These are phyloP conservation scores for Crucihimalaya himalaica DNA, from an alignment of 345 rosid genomes.

Conservation along the genomic window DNA sequence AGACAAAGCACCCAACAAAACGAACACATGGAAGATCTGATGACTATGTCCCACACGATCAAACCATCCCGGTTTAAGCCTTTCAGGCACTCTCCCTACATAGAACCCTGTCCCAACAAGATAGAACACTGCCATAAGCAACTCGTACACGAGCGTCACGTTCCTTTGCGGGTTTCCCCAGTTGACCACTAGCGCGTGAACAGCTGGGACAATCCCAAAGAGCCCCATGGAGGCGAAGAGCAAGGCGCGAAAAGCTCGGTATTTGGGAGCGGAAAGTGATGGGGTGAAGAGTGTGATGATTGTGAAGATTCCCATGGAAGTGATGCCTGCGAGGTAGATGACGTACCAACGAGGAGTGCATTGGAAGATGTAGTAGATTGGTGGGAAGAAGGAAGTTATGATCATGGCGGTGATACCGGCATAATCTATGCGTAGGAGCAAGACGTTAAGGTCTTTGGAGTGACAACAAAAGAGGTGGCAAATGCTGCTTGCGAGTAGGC, in stretches of 20 bases:
- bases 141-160: constrained; percentile 60
- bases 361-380: constrained; percentile 81
- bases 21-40: constrained; percentile 88
- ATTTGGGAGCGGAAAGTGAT: constrained; percentile 55
- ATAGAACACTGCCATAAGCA: constrained; percentile 77
- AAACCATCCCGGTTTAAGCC: constrained; percentile 82
- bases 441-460: constrained; percentile 57
- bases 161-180: constrained; percentile 74
- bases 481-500: constrained; percentile 76
- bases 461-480: constrained; percentile 93
- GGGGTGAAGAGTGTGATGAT: constrained; percentile 70
- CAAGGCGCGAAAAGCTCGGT: constrained; percentile 61
- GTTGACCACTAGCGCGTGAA: constrained; percentile 60
- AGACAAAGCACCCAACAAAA: constrained; percentile 84
- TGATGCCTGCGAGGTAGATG: constrained; percentile 71
- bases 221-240: constrained; percentile 83
- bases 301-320: constrained; percentile 77
- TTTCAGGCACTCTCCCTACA: constrained; percentile 73
- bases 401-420: constrained; percentile 79
- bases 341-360: constrained; percentile 79
- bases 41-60: constrained; percentile 88
- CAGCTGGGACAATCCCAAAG: constrained; percentile 70
- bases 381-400: constrained; percentile 92
- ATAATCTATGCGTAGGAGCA: constrained; percentile 69
- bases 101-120: constrained; percentile 71